Base-by-base conservation (phyloP, 495 filamentous ascomycete species). In the Daldinia bambusicola region DNA sequence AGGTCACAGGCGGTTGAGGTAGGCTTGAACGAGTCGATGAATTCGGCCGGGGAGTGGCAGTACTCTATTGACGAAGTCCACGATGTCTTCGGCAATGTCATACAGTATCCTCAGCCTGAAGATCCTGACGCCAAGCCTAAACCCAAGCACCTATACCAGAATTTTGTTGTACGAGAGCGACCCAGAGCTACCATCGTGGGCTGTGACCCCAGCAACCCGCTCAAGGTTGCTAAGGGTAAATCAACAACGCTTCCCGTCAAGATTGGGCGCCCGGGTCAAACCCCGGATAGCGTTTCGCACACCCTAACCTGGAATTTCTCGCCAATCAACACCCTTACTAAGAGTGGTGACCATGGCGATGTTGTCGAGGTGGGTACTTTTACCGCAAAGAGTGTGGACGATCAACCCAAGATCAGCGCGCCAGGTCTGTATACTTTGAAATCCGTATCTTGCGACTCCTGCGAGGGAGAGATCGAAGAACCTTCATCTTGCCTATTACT, bases 31-130 rank as follows among this genome's bases (percentile, higher is more conserved):
- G 95, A 99, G 76, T 93, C 93, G 20, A 85, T 99, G 80, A 86
- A 85, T 59, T 79, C 83, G 12, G 84, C 89, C 45, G 95, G 95
- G 41, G 82, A 88, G 16, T 99, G 95, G 95, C 82, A 89, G 61
- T 99, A 98, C 72, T 89, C 89, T 2, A 89, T 99, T 43, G 94
- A 97, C 75, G 92, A 97, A 75, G 93, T 99, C 32, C 86, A 91
- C 61, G 95, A 99, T 83, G 95, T 87, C 9, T 89, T 90, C 65
- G 95, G 95, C 14, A 99, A 99, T 72, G 79, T 91, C 41, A 90
- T 93, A 61, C 93, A 90, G 61, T 99, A 97, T 75, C 86, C 90
- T n/a, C 80, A 82, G 6, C 80, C 83, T 13, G 87, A 91, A 53
- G 91, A 95, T 32, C 84, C 85, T 67, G 90, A 87, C 37, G 84